These are phyloP conservation scores for Aspergillus ochraceus DNA, from an alignment of 2,329 filamentous ascomycete genomes.

Conservation along the genomic window DNA sequence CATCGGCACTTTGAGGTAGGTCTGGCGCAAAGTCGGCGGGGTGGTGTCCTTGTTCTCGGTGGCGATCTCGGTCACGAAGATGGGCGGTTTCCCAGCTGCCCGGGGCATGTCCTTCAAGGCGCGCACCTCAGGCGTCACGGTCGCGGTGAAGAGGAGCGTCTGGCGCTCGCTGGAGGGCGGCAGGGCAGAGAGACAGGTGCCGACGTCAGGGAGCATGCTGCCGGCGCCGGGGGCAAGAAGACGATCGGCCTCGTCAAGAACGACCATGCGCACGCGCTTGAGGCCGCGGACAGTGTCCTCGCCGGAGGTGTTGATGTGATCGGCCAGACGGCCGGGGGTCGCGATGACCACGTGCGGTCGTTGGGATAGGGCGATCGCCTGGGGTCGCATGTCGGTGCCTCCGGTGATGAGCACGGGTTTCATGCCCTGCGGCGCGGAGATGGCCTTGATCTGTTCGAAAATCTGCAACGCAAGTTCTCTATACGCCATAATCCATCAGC, in stretches of 20 bases:
- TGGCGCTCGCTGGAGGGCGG: constrained; percentile 79
- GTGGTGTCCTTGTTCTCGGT: constrained; percentile 68
- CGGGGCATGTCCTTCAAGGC: constrained; percentile 77
- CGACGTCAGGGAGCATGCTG: constrained; percentile 92
- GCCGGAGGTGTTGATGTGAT: constrained; percentile 89
- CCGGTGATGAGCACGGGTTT: constrained; percentile 90
- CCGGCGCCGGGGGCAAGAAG: constrained; percentile 73
- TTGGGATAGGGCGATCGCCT: constrained; percentile 79
- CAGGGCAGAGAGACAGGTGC: constrained; percentile 79
- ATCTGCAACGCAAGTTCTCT: constrained; percentile 93
- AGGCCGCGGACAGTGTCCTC: constrained; percentile 86
- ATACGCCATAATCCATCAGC: neutral
- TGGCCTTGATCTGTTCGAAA: constrained; percentile 91
- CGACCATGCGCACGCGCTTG: constrained; percentile 75
- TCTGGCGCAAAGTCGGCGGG: constrained; percentile 77
- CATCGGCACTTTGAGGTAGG: constrained; percentile 82
- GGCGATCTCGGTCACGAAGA: constrained; percentile 87
- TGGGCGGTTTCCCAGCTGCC: constrained; percentile 67
- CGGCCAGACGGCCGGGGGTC: constrained; percentile 87
- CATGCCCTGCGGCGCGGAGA: constrained; percentile 82
- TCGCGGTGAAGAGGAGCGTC: constrained; percentile 93
- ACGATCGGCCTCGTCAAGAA: constrained; percentile 94
- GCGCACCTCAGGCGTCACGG: constrained; percentile 87
- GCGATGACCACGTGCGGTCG: constrained; percentile 91
- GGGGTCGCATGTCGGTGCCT: constrained; percentile 85